phyloP scores from a whole-genome alignment of 176 grass and related monocot genomes.

The maize (Zea mays) region Zm-B73-REFERENCE-NAM-5.0 NC_050096.1:20259501-20260000 shows the following conservation, averaged over 20 bases:
- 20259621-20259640: constrained; percentile 17
- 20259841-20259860: constrained; percentile 49
- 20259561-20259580: constrained; percentile 19
- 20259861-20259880: constrained; percentile 35
- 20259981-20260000: constrained; percentile 63
- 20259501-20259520: constrained; percentile 40
- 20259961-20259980: constrained; percentile 51
- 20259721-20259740: constrained; percentile 86
- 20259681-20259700: constrained; percentile 96
- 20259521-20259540: constrained; percentile 43
- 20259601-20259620: constrained; percentile 30
- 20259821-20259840: constrained; percentile 46
- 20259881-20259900: background rate
- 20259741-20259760: constrained; percentile 70
- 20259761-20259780: constrained; percentile 54
- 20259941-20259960: constrained; percentile 2
- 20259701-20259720: constrained; percentile 73
- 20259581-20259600: constrained; percentile 18
- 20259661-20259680: constrained; percentile 67
- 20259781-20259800: constrained; percentile 51
- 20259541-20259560: constrained; percentile 32
- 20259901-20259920: background rate
- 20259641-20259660: constrained; percentile 34
- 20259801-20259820: constrained; percentile 46
- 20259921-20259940: constrained; percentile 29